phyloP scores from a whole-genome alignment of 306 rosid species.

The Cajanus cajan region DNA sequence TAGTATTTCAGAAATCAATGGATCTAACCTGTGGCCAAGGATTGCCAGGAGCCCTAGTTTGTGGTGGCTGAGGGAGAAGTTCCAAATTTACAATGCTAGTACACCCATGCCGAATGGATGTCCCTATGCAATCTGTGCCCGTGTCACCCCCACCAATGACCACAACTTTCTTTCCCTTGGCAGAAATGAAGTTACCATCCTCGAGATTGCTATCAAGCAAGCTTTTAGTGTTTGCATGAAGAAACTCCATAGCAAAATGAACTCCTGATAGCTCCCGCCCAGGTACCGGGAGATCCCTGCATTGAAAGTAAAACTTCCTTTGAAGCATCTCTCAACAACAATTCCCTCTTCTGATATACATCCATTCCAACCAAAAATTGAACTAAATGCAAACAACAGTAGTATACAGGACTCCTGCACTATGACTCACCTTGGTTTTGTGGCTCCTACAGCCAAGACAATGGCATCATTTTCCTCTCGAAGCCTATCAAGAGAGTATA shows the following conservation, averaged over 20 bases:
- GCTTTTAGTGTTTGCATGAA: conserved; percentile 92
- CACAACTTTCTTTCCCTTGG: conserved; percentile 10
- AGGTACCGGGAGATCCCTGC: conserved; percentile 6
- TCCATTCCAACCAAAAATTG: conserved; percentile 1
- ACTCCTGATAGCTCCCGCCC: conserved; percentile 37
- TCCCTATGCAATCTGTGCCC: conserved; percentile 70
- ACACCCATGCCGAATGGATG: conserved; percentile 52
- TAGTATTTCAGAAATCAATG: not conserved
- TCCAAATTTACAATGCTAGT: not conserved
- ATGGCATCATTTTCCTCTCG: conserved; percentile 21
- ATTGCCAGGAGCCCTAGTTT: conserved; percentile 1
- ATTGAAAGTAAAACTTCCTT: not conserved
- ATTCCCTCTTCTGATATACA: not conserved
- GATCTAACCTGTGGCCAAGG: conserved; percentile 13
- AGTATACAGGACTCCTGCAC: not conserved
- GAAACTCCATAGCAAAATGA: conserved; percentile 97
- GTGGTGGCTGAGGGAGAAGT: conserved; percentile 9
- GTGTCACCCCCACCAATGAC: conserved; percentile 15
- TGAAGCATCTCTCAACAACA: not conserved
- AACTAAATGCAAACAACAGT: not conserved
- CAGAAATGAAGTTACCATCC: conserved; percentile 3
- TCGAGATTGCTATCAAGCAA: conserved; percentile 80
- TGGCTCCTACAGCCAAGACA: conserved; percentile 87
- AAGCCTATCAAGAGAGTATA: conserved; percentile 1
- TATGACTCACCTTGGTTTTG: conserved; percentile 79